Evolutionary conservation across 2,329 filamentous ascomycete species (phyloP), one percentile per base, ranked within the genome.

Genomic region (Diaporthe eres): DNA sequence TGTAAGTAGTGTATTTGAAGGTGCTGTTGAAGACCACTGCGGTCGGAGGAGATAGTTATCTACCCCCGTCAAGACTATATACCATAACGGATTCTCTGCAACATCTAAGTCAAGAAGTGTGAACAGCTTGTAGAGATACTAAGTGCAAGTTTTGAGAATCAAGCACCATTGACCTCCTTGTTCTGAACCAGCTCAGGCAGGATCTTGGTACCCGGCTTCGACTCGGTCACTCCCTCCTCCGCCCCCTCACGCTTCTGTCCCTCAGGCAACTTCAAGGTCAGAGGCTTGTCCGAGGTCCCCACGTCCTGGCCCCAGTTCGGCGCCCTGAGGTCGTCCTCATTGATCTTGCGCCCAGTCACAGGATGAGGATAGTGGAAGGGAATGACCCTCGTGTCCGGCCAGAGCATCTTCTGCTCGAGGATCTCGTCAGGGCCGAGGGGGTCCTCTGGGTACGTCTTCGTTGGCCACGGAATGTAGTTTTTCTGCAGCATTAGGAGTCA

Each of bases 351-450:
- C 8, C 88, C 87, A 13, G 88, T 89, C 19, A 89, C 83, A 0
- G 88, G 88, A 79, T 90, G 88, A 12, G 82, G 83, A 77, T 90
- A 89, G 78, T 90, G 88, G 81, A 89, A 89, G 0, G 88, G 88
- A 47, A 89, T 84, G 4, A 90, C 88, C 53, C 88, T 85, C 7
- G 87, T 89, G 78, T 90, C 88, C 0, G 89, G 89, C 89, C 89
- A 90, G 76, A 90, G 81, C 87, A 89, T 88, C 78, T 86, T 85
- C 81, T 89, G 85, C 75, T 89, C 87, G 10, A 89, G 84, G 28
- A 90, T 81, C 83, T 90, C 87, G 78, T 90, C 88, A 19, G 88
- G 88, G 0, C 88, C 88, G 13, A 83, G 75, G 9, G 86, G 85
- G 75, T 90, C 88, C 76, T 89, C 87, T 0, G 88, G 88, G 77